Percentiles rank a stretch among this genome's conserved stretches.
Evolutionary conservation across 2,329 filamentous ascomycete genomes (phyloP).

Genomic region (Calonectria honghensis): DNA sequence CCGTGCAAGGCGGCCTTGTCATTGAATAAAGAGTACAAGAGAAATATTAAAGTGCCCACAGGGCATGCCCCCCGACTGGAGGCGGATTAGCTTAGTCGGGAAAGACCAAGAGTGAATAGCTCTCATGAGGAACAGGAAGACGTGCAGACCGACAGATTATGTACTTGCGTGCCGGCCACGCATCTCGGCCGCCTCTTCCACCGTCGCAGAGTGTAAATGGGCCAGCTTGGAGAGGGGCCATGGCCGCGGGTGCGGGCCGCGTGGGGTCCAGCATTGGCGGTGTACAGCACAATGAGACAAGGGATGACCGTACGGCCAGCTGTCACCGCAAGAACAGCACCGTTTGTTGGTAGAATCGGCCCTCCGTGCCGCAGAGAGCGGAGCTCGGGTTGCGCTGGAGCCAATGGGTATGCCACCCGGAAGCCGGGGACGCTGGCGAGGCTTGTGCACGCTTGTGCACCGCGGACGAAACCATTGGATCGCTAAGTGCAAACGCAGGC

Average conservation of each 20-base stretch:
- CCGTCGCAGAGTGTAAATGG: slow-evolving; percentile 8
- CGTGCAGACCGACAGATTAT: slow-evolving; percentile 51
- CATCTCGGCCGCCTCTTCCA: slow-evolving; percentile 44
- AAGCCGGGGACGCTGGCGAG: slow-evolving; percentile 48
- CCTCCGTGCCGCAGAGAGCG: slow-evolving; percentile 43
- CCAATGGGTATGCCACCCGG: slow-evolving; percentile 54
- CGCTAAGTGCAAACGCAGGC: slow-evolving; percentile 41
- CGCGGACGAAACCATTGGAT: slow-evolving; percentile 50
- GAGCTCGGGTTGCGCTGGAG: slow-evolving; percentile 38
- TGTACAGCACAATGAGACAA: slow-evolving; percentile 51
- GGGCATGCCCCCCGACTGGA: slow-evolving; percentile 53
- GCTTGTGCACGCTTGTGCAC: slow-evolving; percentile 47
- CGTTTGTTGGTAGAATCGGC: slow-evolving; percentile 46
- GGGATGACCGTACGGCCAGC: slow-evolving; percentile 48
- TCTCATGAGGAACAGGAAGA: slow-evolving; percentile 31
- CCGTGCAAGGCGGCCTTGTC: slow-evolving; percentile 53
- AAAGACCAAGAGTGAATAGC: slow-evolving; percentile 37
- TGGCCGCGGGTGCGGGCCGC: slow-evolving; percentile 53
- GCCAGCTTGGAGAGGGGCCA: slow-evolving; percentile 17
- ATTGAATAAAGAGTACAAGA: slow-evolving; percentile 49
- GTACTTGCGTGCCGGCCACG: slow-evolving; percentile 50
- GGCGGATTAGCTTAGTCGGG: slow-evolving; percentile 46
- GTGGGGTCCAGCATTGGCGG: slow-evolving; percentile 54
- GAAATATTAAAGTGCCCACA: slow-evolving; percentile 40
- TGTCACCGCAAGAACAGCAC: slow-evolving; percentile 56